These are phyloP conservation scores for Apiosordaria backusii DNA, from an alignment of 495 filamentous ascomycete species.

Conservation along the genomic window DNA sequence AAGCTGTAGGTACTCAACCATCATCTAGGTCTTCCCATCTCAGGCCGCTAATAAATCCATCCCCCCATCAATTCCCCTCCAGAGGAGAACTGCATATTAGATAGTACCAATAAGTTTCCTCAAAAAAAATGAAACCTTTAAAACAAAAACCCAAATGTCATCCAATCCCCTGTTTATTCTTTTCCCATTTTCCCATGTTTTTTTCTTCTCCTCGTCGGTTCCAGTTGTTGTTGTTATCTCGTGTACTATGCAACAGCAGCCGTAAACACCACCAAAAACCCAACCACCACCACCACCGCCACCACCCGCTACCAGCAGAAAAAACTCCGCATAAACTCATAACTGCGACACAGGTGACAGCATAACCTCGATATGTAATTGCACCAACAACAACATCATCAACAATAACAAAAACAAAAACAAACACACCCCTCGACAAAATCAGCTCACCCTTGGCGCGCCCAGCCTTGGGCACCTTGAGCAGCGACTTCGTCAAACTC, in stretches of 20 bases:
- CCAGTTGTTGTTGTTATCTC: not conserved
- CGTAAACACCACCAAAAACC: too few species aligned
- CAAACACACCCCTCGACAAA: not conserved
- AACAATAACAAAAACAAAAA: not conserved
- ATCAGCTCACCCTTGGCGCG: not conserved
- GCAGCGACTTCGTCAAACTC: not conserved
- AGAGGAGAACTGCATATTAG: too few species aligned
- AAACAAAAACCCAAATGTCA: not conserved
- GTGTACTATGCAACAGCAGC: not conserved
- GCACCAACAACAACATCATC: too few species aligned
- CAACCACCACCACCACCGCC: too few species aligned
- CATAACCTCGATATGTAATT: too few species aligned
- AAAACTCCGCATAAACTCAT: too few species aligned
- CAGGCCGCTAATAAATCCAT: too few species aligned
- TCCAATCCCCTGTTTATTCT: not conserved
- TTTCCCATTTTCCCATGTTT: not conserved
- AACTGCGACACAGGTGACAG: too few species aligned
- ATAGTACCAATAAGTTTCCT: not conserved
- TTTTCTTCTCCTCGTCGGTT: not conserved
- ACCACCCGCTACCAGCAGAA: too few species aligned
- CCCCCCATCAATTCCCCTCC: too few species aligned
- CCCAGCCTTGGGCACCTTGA: not conserved
- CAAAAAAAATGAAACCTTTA: not conserved
- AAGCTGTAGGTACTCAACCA: too few species aligned
- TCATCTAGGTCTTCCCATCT: too few species aligned